Base-by-base conservation (phyloP, 768 basidiomycete genomes). In the Cystobasidium tubakii region DNA sequence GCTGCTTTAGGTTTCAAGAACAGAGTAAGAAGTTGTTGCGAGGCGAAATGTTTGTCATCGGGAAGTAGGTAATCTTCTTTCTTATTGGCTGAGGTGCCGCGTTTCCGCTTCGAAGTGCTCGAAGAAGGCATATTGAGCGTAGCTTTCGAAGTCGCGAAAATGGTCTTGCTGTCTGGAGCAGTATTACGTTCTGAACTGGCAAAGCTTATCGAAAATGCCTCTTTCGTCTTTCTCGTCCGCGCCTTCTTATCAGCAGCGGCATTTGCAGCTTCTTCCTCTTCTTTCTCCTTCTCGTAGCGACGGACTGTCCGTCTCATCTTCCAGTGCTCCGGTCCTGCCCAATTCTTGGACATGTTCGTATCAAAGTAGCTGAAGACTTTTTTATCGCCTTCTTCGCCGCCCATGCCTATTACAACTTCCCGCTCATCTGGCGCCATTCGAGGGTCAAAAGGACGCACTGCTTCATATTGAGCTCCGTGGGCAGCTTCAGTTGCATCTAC, bases 301-400 rank as follows among this genome's bases (percentile, higher is more conserved):
- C 69, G 36, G 60, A 67, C 54, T 17, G 73, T 55, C 27, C 76
- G 57, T 34, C 90, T 84, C 79, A 98, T 81, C 80, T 95, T 98
- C 95, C 96, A 99, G 80, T 99, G 96, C 81, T 98, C 92, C 9
- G 94, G 94, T 0, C 96, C 96, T 1, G 96, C 96, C 96, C 96
- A 99, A 77, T 95, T 95, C 85, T 91, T 95, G 77, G 88, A 84
- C 78, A 90, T 85, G 0, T 79, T 78, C 78, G 88, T 86, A 81
- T 98, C 94, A 79, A 98, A 96, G 81, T 95, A 96, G 78, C 94
- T 92, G 79, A 89, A 83, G 81, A 89, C 85, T 23, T 84, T 81
- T 21, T 82, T 83, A 4, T 84, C 86, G 0, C 83, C 85, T 72
- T 90, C 87, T 1, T 73, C 78, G 63, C 87, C 87, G 1, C 86